Evolutionary conservation across 1,284 basidiomycete species (phyloP).

Genomic region (Ganoderma boninense): DNA sequence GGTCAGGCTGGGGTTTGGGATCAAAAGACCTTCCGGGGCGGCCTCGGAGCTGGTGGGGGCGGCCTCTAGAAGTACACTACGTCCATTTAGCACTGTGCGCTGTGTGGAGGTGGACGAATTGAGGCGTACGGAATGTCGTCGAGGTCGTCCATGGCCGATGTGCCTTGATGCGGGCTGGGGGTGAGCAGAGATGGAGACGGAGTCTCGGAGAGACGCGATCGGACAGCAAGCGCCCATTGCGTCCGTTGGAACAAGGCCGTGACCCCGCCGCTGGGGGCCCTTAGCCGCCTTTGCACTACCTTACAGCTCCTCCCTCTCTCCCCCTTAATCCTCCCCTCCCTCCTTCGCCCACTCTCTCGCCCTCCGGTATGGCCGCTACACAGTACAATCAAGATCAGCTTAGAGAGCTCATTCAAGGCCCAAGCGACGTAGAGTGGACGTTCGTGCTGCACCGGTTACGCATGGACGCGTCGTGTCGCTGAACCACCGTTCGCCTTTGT

Average conservation of each 20-base stretch:
- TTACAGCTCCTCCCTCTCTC: slow-evolving; percentile 18
- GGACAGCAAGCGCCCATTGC: neutral
- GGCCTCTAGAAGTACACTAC: slow-evolving; percentile 52
- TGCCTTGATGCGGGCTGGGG: neutral
- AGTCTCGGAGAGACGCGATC: slow-evolving; percentile 6
- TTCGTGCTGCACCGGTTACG: slow-evolving; percentile 41
- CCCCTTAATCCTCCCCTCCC: neutral
- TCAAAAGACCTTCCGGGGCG: slow-evolving; percentile 16
- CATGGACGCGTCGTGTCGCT: slow-evolving; percentile 12
- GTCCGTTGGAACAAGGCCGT: neutral
- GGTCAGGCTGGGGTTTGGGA: slow-evolving; percentile 1
- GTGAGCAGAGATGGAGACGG: neutral
- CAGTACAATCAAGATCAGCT: slow-evolving; percentile 57
- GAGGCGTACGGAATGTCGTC: slow-evolving; percentile 41
- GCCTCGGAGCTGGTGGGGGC: slow-evolving; percentile 39
- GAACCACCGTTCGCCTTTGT: neutral
- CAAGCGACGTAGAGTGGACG: slow-evolving; percentile 83
- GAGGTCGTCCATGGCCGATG: slow-evolving; percentile 29
- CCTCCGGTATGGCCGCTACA: slow-evolving; percentile 15
- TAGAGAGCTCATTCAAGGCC: slow-evolving; percentile 73
- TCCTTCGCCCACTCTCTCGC: neutral
- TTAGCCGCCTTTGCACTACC: slow-evolving; percentile 11
- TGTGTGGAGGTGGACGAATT: slow-evolving; percentile 15
- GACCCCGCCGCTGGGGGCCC: neutral
- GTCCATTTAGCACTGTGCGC: neutral